Conservation (phyloP, 352 stramenopile species). For the Aphanomyces stellatus region DNA sequence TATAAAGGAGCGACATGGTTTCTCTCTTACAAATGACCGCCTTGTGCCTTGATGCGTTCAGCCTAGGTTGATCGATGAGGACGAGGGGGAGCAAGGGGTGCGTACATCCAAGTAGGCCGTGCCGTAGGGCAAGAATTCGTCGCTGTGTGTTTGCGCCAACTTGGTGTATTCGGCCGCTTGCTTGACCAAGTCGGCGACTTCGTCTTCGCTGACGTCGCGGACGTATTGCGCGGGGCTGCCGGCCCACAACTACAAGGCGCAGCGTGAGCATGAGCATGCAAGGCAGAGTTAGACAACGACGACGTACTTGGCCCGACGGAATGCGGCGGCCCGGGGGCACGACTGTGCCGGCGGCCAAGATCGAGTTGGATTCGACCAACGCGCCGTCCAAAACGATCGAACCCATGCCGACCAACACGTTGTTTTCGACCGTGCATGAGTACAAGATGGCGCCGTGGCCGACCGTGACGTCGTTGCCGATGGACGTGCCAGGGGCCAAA, state of each 20-base stretch:
- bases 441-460: slow-evolving; percentile 92
- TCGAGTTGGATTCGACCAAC: slow-evolving; percentile 89
- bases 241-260: slow-evolving; percentile 73
- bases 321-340: slow-evolving; percentile 84
- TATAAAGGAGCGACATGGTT: neutral
- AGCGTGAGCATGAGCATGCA: neutral
- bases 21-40: slow-evolving; percentile 76
- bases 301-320: slow-evolving; percentile 73
- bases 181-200: slow-evolving; percentile 83
- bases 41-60: slow-evolving; percentile 77
- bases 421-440: slow-evolving; percentile 94
- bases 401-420: slow-evolving; percentile 95
- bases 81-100: neutral
- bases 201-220: slow-evolving; percentile 87
- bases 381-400: slow-evolving; percentile 89
- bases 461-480: slow-evolving; percentile 95
- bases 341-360: slow-evolving; percentile 93
- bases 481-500: slow-evolving; percentile 77
- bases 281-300: neutral
- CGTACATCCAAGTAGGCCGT: slow-evolving; percentile 78
- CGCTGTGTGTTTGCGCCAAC: slow-evolving; percentile 78
- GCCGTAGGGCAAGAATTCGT: slow-evolving; percentile 86
- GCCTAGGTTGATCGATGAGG: slow-evolving; percentile 25
- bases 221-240: slow-evolving; percentile 95
- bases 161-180: slow-evolving; percentile 78